Conservation (phyloP, 129 eudicot genomes). For the Solidago caesia region DNA sequence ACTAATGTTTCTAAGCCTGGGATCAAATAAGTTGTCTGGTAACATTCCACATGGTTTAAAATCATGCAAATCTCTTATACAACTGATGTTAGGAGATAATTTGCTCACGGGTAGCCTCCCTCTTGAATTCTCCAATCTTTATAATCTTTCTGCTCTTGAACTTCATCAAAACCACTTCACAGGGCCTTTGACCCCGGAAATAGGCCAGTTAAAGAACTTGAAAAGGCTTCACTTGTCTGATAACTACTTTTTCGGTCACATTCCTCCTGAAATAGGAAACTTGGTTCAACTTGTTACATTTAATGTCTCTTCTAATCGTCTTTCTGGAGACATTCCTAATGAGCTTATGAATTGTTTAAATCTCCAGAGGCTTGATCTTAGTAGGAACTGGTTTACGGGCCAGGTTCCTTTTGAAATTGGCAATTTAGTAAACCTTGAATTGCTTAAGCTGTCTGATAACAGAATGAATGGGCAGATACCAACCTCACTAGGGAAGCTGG, state of each 20-base stretch:
- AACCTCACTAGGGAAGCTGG: slow-evolving; percentile 56
- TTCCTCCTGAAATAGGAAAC: slow-evolving; percentile 77
- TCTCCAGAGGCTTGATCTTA: slow-evolving; percentile 87
- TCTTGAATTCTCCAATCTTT: slow-evolving; percentile 59
- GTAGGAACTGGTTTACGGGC: slow-evolving; percentile 70
- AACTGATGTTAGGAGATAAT: slow-evolving; percentile 76
- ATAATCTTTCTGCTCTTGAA: slow-evolving; percentile 80
- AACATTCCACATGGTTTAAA: slow-evolving; percentile 74
- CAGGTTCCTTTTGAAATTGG: slow-evolving; percentile 62
- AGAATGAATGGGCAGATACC: slow-evolving; percentile 61
- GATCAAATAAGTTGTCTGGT: slow-evolving; percentile 73
- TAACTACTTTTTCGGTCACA: slow-evolving; percentile 58
- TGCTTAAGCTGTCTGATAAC: slow-evolving; percentile 85
- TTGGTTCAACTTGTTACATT: slow-evolving; percentile 69
- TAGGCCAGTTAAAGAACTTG: slow-evolving; percentile 57
- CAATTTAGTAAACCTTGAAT: slow-evolving; percentile 63
- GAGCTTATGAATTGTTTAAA: slow-evolving; percentile 64
- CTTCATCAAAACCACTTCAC: slow-evolving; percentile 74
- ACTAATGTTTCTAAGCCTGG: slow-evolving; percentile 74
- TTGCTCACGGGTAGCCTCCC: slow-evolving; percentile 76
- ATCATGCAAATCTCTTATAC: slow-evolving; percentile 69
- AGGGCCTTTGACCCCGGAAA: slow-evolving; percentile 65
- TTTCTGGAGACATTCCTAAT: slow-evolving; percentile 63
- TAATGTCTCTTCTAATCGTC: slow-evolving; percentile 71
- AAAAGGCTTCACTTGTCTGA: slow-evolving; percentile 70